Evolutionary conservation across 1,284 basidiomycete genomes (phyloP).

Genomic region (Ceratorhiza oryzae-sativae): DNA sequence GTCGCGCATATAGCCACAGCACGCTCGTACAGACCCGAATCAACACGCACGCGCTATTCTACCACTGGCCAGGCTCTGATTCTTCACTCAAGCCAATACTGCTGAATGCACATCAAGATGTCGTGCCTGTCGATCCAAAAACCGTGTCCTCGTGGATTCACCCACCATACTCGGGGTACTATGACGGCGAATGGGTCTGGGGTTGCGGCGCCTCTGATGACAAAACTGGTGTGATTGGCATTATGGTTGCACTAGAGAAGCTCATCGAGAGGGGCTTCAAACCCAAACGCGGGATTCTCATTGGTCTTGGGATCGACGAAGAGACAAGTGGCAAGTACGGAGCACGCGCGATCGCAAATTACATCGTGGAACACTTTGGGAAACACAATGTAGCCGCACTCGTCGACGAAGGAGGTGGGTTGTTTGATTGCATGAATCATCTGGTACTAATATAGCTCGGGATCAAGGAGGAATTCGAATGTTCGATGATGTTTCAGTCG

Average conservation of each 20-base stretch:
- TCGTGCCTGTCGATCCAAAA: slow-evolving; percentile 57
- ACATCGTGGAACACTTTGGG: slow-evolving; percentile 52
- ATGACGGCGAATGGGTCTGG: slow-evolving; percentile 58
- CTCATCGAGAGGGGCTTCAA: slow-evolving; percentile 54
- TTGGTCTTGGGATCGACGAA: slow-evolving; percentile 61
- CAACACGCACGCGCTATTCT: slow-evolving; percentile 54
- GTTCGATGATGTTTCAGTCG: slow-evolving; percentile 54
- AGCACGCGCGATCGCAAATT: slow-evolving; percentile 46
- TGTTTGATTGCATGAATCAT: neutral
- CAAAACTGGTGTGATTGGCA: slow-evolving; percentile 50
- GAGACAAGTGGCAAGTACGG: slow-evolving; percentile 51
- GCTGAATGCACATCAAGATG: slow-evolving; percentile 57
- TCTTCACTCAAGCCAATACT: slow-evolving; percentile 51
- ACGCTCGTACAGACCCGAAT: slow-evolving; percentile 50
- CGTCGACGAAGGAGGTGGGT: slow-evolving; percentile 53
- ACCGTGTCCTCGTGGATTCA: slow-evolving; percentile 57
- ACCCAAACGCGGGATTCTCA: slow-evolving; percentile 55
- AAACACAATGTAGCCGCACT: slow-evolving; percentile 53
- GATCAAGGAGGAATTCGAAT: slow-evolving; percentile 51
- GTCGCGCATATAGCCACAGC: slow-evolving; percentile 46
- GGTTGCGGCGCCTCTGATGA: slow-evolving; percentile 57
- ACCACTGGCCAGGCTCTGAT: slow-evolving; percentile 55
- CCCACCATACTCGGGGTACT: slow-evolving; percentile 57
- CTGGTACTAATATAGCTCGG: neutral
- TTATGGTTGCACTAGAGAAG: slow-evolving; percentile 51